Conservation (phyloP, 345 rosid genomes). For the Linum lewisii region DNA sequence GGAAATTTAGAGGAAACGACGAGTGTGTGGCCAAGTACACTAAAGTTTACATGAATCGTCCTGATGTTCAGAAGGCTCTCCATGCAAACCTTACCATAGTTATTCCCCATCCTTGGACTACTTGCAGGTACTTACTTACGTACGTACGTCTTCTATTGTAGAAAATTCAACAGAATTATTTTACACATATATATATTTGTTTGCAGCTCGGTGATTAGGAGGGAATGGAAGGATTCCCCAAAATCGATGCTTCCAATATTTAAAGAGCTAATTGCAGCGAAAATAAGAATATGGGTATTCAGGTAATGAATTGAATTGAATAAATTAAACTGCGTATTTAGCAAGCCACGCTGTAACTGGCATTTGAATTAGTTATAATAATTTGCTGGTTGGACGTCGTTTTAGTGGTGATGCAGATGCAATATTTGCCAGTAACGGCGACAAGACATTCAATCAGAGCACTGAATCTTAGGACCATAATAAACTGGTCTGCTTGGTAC, state of each 20-base stretch:
- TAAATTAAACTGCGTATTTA: too few species aligned
- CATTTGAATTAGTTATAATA: too few species aligned
- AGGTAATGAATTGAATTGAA: constrained; percentile 28
- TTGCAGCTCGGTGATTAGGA: constrained; percentile 35
- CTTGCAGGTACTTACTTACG: constrained; percentile 56
- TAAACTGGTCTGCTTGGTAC: too few species aligned
- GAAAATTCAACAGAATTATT: too few species aligned
- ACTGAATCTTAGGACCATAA: too few species aligned
- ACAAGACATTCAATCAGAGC: too few species aligned
- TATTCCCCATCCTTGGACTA: constrained; percentile 32
- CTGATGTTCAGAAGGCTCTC: constrained; percentile 54
- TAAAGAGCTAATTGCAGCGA: constrained; percentile 49
- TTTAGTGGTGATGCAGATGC: too few species aligned
- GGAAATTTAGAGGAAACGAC: constrained; percentile 68
- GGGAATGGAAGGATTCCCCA: constrained; percentile 70
- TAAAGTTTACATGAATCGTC: constrained; percentile 47
- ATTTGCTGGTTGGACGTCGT: too few species aligned
- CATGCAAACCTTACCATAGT: constrained; percentile 38
- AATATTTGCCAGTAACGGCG: too few species aligned
- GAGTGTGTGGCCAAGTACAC: constrained; percentile 51
- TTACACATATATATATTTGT: neutral
- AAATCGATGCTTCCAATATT: constrained; percentile 67
- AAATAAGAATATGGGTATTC: constrained; percentile 74
- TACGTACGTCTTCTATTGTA: neutral
- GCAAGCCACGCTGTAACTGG: too few species aligned